phyloP scores from a whole-genome alignment of 257 asterid species.

The Forsythia suspensa region DNA sequence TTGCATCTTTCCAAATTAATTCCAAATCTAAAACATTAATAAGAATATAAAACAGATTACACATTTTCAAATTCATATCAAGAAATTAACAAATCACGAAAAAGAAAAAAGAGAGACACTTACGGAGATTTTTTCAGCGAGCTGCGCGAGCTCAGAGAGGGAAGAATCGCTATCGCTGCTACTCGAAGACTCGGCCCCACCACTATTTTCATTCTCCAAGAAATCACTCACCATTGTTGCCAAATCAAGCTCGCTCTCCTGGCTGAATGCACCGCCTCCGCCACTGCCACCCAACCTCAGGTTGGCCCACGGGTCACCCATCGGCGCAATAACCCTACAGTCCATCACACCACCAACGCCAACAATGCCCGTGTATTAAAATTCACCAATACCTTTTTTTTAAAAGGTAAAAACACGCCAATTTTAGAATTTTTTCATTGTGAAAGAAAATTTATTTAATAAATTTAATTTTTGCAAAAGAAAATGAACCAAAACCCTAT shows the following conservation, averaged over 20 bases:
- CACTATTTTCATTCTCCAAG: slow-evolving; percentile 63
- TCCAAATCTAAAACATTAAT: background rate
- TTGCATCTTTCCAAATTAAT: too few species aligned
- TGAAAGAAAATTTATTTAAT: background rate
- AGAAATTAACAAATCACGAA: background rate
- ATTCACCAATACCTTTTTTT: background rate
- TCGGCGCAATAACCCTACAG: slow-evolving; percentile 45
- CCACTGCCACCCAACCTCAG: slow-evolving; percentile 26
- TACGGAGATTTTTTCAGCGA: slow-evolving; percentile 65
- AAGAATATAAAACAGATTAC: background rate
- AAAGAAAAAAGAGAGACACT: slow-evolving; percentile 25
- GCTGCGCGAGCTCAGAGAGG: slow-evolving; percentile 56
- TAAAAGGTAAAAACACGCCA: background rate
- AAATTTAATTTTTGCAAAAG: background rate
- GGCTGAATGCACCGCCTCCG: slow-evolving; percentile 50
- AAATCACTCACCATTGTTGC: slow-evolving; percentile 80
- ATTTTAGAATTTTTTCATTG: slow-evolving; percentile 3
- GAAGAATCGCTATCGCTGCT: slow-evolving; percentile 82
- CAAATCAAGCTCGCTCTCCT: slow-evolving; percentile 76
- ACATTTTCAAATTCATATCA: background rate
- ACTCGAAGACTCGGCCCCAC: slow-evolving; percentile 53
- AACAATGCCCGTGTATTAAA: slow-evolving; percentile 22
- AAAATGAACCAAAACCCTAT: background rate
- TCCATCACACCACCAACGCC: slow-evolving; percentile 47
- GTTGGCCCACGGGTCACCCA: slow-evolving; percentile 48